Evolutionary conservation across 495 filamentous ascomycete genomes (phyloP).

Genomic region (Penicillium taxi): DNA sequence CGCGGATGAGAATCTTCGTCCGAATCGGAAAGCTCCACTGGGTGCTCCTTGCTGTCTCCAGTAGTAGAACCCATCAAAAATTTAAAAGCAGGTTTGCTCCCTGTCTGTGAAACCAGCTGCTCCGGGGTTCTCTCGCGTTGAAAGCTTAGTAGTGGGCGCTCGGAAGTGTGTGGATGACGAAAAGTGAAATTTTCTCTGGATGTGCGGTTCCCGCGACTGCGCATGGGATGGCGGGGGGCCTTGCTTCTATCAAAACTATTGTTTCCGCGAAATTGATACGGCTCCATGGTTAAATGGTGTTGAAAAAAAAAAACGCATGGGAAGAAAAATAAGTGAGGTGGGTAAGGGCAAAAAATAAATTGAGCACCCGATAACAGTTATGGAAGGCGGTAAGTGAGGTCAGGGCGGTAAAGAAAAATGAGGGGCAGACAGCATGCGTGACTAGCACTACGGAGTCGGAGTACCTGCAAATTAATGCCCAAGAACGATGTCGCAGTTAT

Average conservation of each 20-base stretch:
- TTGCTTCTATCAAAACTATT: background rate
- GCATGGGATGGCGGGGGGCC: background rate
- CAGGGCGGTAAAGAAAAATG: too few species aligned
- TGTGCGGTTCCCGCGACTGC: background rate
- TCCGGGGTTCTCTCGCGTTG: slow-evolving; percentile 34
- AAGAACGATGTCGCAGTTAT: too few species aligned
- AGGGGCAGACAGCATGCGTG: too few species aligned
- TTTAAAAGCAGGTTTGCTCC: slow-evolving; percentile 25
- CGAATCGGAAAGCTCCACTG: slow-evolving; percentile 53
- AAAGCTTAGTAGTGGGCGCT: slow-evolving; percentile 37
- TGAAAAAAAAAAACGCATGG: background rate
- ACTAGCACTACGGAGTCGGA: too few species aligned
- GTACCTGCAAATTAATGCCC: too few species aligned
- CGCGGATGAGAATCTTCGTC: slow-evolving; percentile 40
- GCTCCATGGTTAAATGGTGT: too few species aligned
- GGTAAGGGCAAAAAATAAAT: too few species aligned
- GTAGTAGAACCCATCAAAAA: slow-evolving; percentile 49
- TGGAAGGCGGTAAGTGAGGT: too few species aligned
- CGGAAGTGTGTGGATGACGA: slow-evolving; percentile 33
- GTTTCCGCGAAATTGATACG: slow-evolving; percentile 37
- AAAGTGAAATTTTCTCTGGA: slow-evolving; percentile 38
- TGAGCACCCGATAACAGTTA: too few species aligned
- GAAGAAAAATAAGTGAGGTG: background rate
- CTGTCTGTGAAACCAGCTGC: slow-evolving; percentile 21
- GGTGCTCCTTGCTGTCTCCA: slow-evolving; percentile 64